Conservation (phyloP, 2,329 filamentous ascomycete genomes). For the Akanthomyces muscarius region DNA sequence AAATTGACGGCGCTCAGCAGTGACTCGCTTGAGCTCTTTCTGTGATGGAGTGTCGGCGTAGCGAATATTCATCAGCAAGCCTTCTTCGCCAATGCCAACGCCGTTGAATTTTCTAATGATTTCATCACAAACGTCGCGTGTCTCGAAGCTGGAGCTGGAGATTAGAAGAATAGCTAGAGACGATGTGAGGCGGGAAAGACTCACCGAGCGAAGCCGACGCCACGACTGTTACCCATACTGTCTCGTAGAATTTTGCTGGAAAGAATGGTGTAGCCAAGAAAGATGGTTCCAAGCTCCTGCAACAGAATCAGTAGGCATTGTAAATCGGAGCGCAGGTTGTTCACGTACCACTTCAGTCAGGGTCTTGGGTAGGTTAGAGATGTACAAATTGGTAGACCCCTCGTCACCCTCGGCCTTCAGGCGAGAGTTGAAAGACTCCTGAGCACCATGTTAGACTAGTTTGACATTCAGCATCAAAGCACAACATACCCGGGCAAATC, state of each 20-base stretch:
- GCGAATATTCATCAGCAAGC: slow-evolving; percentile 84
- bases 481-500: slow-evolving; percentile 77
- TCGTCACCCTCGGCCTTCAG: slow-evolving; percentile 94
- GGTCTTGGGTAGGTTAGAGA: slow-evolving; percentile 90
- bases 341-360: slow-evolving; percentile 75
- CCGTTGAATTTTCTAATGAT: slow-evolving; percentile 87
- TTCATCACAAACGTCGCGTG: slow-evolving; percentile 82
- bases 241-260: slow-evolving; percentile 96
- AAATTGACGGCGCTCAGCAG: slow-evolving; percentile 90
- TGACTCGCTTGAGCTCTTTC: slow-evolving; percentile 94
- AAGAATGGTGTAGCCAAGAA: slow-evolving; percentile 74
- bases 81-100: slow-evolving; percentile 68
- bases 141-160: slow-evolving; percentile 68
- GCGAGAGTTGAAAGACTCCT: slow-evolving; percentile 98
- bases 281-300: slow-evolving; percentile 73
- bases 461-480: slow-evolving; percentile 1
- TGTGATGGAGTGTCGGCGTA: slow-evolving; percentile 96
- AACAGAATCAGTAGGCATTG: slow-evolving; percentile 17
- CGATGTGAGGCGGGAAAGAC: slow-evolving; percentile 24
- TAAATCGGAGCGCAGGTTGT: background rate
- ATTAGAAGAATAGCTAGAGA: slow-evolving; percentile 22
- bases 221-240: slow-evolving; percentile 85
- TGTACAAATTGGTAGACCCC: slow-evolving; percentile 89
- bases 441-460: slow-evolving; percentile 22
- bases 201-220: slow-evolving; percentile 95